Conservation (phyloP, 805 yeast genomes). For the Myxozyma neotropica region DNA sequence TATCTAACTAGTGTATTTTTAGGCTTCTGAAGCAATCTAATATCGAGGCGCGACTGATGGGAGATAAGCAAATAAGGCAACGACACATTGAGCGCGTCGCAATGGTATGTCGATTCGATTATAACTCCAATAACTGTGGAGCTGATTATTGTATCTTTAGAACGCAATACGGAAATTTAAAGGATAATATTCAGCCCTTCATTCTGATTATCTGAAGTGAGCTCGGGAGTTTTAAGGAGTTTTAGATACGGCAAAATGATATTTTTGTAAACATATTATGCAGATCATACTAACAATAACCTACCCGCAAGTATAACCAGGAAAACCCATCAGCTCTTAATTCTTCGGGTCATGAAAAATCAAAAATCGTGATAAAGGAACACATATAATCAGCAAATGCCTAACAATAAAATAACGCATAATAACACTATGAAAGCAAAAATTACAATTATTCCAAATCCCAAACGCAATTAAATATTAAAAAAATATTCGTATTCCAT, state of each 20-base stretch:
- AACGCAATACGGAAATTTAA: slow-evolving; percentile 9
- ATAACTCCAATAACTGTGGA: no score
- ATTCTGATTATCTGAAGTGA: neutral
- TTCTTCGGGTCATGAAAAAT: no score
- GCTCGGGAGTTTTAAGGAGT: neutral
- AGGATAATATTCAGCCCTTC: no score
- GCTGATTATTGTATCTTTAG: neutral
- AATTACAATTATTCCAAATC: neutral
- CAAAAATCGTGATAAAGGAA: no score
- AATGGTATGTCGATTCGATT: slow-evolving; percentile 10
- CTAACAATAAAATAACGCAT: neutral
- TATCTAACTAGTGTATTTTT: neutral
- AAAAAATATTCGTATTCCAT: neutral
- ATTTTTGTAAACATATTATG: no score
- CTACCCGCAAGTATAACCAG: no score
- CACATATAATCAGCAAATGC: neutral
- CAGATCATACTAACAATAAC: no score
- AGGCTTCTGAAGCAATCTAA: slow-evolving; percentile 23
- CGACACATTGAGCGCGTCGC: slow-evolving; percentile 26
- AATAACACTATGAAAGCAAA: neutral
- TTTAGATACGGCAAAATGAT: neutral
- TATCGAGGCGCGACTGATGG: slow-evolving; percentile 25
- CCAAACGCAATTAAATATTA: neutral
- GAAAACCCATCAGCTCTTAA: no score
- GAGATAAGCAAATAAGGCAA: slow-evolving; percentile 21